Evolutionary conservation across 805 yeast genomes (phyloP).

Genomic region (Starmerella bombi): DNA sequence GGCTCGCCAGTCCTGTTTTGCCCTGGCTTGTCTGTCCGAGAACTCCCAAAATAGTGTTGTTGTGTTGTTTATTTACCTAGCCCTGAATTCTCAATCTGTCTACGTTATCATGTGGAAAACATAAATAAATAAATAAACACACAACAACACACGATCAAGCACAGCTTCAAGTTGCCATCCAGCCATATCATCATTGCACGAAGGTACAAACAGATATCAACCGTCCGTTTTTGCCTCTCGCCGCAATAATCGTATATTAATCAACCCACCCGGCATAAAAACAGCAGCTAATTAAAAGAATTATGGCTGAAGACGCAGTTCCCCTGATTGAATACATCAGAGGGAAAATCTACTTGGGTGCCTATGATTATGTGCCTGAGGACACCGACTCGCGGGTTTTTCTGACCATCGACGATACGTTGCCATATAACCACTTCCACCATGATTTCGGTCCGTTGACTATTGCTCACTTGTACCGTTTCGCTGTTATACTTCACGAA

Average conservation of each 20-base stretch:
- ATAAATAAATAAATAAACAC: neutral
- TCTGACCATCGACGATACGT: constrained; percentile 83
- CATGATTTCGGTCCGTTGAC: constrained; percentile 94
- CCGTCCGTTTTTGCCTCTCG: no score
- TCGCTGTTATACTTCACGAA: constrained; percentile 89
- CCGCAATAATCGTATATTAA: no score
- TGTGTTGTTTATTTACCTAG: neutral
- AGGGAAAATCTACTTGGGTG: constrained; percentile 63
- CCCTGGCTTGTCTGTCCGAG: no score
- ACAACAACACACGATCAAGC: neutral
- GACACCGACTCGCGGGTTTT: constrained; percentile 65
- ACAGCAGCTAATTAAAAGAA: neutral
- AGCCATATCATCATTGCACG: neutral
- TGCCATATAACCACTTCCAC: constrained; percentile 90
- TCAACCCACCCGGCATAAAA: no score
- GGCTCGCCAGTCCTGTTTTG: no score
- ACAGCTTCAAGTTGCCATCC: neutral
- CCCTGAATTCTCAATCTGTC: neutral
- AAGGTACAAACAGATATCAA: no score
- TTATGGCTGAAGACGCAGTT: constrained; percentile 10
- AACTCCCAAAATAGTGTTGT: no score
- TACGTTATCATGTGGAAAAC: neutral
- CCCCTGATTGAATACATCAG: constrained; percentile 30
- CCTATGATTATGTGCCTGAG: constrained; percentile 64
- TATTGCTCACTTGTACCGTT: constrained; percentile 82